phyloP scores from a whole-genome alignment of 2,329 filamentous ascomycete genomes.

The Cordyceps pruinosa region DNA sequence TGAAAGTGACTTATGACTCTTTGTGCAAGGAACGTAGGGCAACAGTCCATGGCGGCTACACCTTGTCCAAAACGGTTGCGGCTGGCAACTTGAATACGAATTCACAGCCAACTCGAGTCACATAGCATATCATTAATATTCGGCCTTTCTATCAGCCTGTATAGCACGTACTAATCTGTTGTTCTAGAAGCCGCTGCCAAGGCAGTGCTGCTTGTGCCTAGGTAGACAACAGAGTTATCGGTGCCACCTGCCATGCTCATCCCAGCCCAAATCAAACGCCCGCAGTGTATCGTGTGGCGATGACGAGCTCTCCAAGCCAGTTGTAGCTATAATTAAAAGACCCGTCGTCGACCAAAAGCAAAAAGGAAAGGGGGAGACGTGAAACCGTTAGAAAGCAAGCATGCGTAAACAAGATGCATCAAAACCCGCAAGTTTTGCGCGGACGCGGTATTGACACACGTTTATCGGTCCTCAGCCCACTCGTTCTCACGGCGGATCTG shows the following conservation, averaged over 20 bases:
- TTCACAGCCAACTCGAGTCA: neutral
- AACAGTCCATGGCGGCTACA: too few relatives aligned
- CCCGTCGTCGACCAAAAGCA: constrained; percentile 13
- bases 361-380: constrained; percentile 10
- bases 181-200: neutral
- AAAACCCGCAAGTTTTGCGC: neutral
- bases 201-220: neutral
- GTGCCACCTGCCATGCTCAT: neutral
- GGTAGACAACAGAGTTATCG: neutral
- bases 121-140: neutral
- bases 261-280: constrained; percentile 9
- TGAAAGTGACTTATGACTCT: too few relatives aligned
- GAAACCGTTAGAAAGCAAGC: neutral
- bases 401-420: constrained; percentile 7
- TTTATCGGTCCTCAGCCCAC: constrained; percentile 77
- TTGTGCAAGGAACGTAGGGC: too few relatives aligned
- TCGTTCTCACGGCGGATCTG: constrained; percentile 91
- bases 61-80: neutral
- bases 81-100: neutral
- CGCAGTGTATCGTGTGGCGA: constrained; percentile 1
- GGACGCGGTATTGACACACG: neutral
- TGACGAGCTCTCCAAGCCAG: neutral
- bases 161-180: neutral
- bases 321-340: neutral
- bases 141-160: neutral